Percentiles rank a stretch among this genome's conserved stretches.
Conservation (phyloP, 176 grass and related monocot species). For the Juncus effusus region DNA sequence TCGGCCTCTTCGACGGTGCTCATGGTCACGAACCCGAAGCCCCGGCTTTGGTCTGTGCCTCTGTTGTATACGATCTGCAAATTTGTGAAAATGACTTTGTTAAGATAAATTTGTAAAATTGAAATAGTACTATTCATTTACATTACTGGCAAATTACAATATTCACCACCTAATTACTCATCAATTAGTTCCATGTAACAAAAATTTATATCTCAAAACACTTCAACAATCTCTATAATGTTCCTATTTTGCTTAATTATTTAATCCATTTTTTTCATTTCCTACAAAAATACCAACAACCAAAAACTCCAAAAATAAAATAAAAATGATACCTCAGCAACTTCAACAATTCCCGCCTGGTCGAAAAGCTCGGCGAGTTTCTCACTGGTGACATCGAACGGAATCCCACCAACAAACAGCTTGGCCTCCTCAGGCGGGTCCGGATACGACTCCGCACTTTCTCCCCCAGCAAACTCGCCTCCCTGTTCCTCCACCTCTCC, state of each 20-base stretch:
- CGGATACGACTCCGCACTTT: slow-evolving; percentile 13
- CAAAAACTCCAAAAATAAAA: not conserved
- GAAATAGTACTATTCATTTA: not conserved
- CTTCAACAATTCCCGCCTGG: slow-evolving; percentile 66
- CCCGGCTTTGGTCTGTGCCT: slow-evolving; percentile 66
- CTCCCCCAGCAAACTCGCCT: slow-evolving; percentile 33
- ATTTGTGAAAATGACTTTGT: not conserved
- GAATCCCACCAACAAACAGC: slow-evolving; percentile 57
- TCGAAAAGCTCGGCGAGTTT: slow-evolving; percentile 80
- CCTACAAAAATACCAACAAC: not conserved
- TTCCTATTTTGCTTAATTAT: not conserved
- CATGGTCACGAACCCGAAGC: slow-evolving; percentile 86
- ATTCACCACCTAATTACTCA: not conserved
- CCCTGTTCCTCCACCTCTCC: slow-evolving; percentile 27
- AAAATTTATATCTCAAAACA: not conserved
- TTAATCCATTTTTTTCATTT: not conserved
- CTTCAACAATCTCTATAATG: not conserved
- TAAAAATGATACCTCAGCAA: slow-evolving; percentile 64
- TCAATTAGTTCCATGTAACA: not conserved
- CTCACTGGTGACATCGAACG: slow-evolving; percentile 62
- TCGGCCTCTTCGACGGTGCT: slow-evolving; percentile 83
- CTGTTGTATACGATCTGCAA: slow-evolving; percentile 80
- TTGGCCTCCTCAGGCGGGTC: slow-evolving; percentile 69
- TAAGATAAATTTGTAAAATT: not conserved
- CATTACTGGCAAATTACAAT: not conserved